Conservation (phyloP, 164 flowering plant species). For the Berberis thunbergii region DNA sequence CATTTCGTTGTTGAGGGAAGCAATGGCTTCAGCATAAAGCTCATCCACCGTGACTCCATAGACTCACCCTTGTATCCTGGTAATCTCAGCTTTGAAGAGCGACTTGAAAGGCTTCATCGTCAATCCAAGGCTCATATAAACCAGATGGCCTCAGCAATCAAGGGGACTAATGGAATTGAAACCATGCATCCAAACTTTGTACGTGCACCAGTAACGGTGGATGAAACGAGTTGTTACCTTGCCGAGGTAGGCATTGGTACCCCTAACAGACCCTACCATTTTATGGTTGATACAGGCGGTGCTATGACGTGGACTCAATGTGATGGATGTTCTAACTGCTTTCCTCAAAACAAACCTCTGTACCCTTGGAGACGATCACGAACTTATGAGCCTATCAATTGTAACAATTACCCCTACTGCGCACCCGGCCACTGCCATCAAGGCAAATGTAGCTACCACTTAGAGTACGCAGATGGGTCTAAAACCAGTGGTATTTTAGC, state of each 20-base stretch:
- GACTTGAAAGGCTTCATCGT: background rate
- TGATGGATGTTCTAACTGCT: background rate
- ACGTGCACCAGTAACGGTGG: background rate
- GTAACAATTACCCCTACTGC: background rate
- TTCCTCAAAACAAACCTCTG: background rate
- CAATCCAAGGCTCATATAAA: background rate
- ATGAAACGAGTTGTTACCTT: background rate
- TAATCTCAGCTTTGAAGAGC: background rate
- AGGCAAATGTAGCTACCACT: background rate
- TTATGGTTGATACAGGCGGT: background rate
- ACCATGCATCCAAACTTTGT: background rate
- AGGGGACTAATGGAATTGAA: background rate
- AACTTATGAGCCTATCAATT: background rate
- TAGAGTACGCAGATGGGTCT: background rate
- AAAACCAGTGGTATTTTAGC: background rate
- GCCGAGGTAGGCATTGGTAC: background rate
- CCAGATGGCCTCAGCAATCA: background rate
- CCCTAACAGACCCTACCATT: background rate
- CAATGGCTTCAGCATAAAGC: background rate
- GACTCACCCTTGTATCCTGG: background rate
- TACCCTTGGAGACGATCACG: background rate
- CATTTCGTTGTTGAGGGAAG: too few relatives aligned
- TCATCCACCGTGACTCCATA: background rate
- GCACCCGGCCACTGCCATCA: background rate
- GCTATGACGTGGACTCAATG: background rate